phyloP scores from a whole-genome alignment of 441 rosid species.

The Gossypium gossypioides region DNA sequence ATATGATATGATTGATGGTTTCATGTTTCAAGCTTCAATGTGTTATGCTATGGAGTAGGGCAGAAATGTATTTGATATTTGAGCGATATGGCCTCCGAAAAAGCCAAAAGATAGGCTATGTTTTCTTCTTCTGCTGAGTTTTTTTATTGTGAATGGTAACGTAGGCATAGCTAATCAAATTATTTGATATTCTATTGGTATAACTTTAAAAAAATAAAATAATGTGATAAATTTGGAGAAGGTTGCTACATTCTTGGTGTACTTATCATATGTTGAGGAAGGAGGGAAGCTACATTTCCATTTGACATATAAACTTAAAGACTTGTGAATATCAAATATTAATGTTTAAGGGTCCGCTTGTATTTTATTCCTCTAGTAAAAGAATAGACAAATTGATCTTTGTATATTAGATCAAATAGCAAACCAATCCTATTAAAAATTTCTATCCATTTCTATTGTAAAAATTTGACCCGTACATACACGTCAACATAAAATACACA shows the following conservation, averaged over 20 bases:
- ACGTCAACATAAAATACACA: too few species aligned
- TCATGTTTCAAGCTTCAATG: slow-evolving; percentile 53
- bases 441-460: too few species aligned
- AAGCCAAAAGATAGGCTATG: slow-evolving; percentile 39
- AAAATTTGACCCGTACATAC: too few species aligned
- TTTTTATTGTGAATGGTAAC: neutral
- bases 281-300: slow-evolving; percentile 67
- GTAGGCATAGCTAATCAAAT: neutral
- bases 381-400: too few species aligned
- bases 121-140: neutral
- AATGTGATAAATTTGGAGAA: slow-evolving; percentile 9
- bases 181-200: neutral
- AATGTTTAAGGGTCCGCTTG: too few species aligned
- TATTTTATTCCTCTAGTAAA: too few species aligned
- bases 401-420: too few species aligned
- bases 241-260: slow-evolving; percentile 55
- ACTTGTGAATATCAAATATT: too few species aligned
- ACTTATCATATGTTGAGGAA: slow-evolving; percentile 52
- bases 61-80: slow-evolving; percentile 47
- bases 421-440: too few species aligned
- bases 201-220: neutral
- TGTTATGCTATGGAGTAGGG: slow-evolving; percentile 50
- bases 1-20: too few species aligned
- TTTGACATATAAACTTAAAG: slow-evolving; percentile 30
- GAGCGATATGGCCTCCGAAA: slow-evolving; percentile 46